phyloP scores from a whole-genome alignment of 2,329 filamentous ascomycete species.

The Hymenoscyphus fraxineus region DNA sequence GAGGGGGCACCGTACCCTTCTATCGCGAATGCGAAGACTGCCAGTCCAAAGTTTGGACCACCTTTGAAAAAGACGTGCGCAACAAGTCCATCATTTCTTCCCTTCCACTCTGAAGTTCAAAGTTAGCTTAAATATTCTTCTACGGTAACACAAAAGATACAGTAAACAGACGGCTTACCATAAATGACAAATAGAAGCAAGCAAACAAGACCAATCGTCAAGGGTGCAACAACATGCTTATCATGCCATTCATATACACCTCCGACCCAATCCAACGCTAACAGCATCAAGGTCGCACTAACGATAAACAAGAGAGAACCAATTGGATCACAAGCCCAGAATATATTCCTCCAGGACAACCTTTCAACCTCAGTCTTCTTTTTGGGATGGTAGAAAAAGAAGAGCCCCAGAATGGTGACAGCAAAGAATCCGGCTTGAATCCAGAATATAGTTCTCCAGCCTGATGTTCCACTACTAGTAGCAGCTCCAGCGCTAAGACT shows the following conservation, averaged over 20 bases:
- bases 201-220: conserved; percentile 32
- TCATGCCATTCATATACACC: conserved; percentile 39
- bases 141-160: background rate
- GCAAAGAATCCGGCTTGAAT: conserved; percentile 50
- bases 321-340: conserved; percentile 48
- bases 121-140: background rate
- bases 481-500: conserved; percentile 49
- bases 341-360: conserved; percentile 38
- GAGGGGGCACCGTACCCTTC: conserved; percentile 40
- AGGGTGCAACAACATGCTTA: conserved; percentile 31
- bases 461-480: conserved; percentile 43
- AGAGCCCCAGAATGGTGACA: conserved; percentile 44
- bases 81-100: conserved; percentile 49
- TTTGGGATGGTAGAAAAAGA: conserved; percentile 47
- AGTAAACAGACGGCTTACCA: conserved; percentile 30
- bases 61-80: conserved; percentile 53
- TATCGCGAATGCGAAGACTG: conserved; percentile 53
- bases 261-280: conserved; percentile 45
- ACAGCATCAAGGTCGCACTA: conserved; percentile 42
- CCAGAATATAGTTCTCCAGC: conserved; percentile 58
- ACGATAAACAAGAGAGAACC: conserved; percentile 44
- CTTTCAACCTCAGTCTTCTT: conserved; percentile 36
- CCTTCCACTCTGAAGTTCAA: conserved; percentile 49
- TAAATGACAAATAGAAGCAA: conserved; percentile 36
- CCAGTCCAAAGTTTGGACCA: conserved; percentile 52